Conservation (phyloP, 2,329 filamentous ascomycete species). For the Cylindrodendrum hubeiense region DNA sequence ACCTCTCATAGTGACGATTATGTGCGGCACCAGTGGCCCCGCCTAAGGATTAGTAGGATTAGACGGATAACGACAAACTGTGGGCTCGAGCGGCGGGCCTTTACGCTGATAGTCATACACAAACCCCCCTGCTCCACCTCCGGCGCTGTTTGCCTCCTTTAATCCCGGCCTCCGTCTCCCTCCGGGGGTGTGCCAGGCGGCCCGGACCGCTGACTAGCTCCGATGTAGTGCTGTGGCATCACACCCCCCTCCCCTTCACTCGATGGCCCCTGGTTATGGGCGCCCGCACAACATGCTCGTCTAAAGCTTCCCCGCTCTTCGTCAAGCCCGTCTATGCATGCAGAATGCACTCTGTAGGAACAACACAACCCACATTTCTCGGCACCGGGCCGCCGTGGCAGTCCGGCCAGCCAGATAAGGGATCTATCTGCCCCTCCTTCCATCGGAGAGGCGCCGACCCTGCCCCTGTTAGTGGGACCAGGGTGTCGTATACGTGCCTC, state of each 20-base stretch:
- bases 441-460: too few species aligned
- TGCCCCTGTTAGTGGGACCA: too few species aligned
- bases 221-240: neutral
- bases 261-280: neutral
- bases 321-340: neutral
- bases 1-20: too few species aligned
- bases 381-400: neutral
- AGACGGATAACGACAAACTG: slow-evolving; percentile 5
- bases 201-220: neutral
- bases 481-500: too few species aligned
- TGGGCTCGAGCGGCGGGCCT: neutral
- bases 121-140: neutral
- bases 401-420: too few species aligned
- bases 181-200: too few species aligned
- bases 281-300: slow-evolving; percentile 9
- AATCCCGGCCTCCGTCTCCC: neutral
- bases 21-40: neutral
- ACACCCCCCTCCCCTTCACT: neutral
- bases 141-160: neutral
- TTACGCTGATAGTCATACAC: neutral
- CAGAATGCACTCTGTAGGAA: neutral
- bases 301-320: slow-evolving; percentile 6
- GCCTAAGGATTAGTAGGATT: neutral
- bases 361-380: neutral
- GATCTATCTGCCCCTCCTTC: too few species aligned